Evolutionary conservation across 257 asterid genomes (phyloP).

Genomic region (Lycium barbarum): DNA sequence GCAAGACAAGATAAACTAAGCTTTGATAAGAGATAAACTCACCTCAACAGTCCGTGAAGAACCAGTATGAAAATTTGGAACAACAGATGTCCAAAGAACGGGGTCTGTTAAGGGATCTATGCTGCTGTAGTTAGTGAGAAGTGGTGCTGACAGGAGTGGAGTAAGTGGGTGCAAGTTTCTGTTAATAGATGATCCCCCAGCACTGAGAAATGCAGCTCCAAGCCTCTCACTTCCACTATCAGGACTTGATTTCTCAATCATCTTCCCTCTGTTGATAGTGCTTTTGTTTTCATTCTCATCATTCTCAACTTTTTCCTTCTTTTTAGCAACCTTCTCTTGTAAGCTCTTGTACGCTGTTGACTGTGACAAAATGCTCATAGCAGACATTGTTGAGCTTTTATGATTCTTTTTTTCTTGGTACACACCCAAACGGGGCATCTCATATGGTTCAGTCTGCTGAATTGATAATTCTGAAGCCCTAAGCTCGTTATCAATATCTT

Average conservation of each 20-base stretch:
- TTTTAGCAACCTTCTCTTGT: slow-evolving; percentile 69
- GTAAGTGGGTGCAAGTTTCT: slow-evolving; percentile 63
- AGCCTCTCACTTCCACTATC: slow-evolving; percentile 62
- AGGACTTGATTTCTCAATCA: slow-evolving; percentile 62
- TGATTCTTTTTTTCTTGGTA: slow-evolving; percentile 64
- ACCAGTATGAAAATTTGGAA: slow-evolving; percentile 73
- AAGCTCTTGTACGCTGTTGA: slow-evolving; percentile 87
- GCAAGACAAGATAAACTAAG: slow-evolving; percentile 18
- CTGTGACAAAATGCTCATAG: slow-evolving; percentile 74
- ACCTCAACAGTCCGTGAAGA: slow-evolving; percentile 81
- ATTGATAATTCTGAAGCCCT: slow-evolving; percentile 62
- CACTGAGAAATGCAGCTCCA: slow-evolving; percentile 61
- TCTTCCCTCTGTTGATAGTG: slow-evolving; percentile 62
- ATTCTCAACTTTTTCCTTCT: slow-evolving; percentile 67
- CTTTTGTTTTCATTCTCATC: slow-evolving; percentile 81
- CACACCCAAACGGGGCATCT: slow-evolving; percentile 88
- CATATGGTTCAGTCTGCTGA: slow-evolving; percentile 83
- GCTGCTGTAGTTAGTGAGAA: slow-evolving; percentile 67
- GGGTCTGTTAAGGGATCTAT: slow-evolving; percentile 85
- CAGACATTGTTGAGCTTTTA: slow-evolving; percentile 61
- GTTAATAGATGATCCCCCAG: slow-evolving; percentile 70
- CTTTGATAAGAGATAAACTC: slow-evolving; percentile 35
- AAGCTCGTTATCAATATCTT: slow-evolving; percentile 73
- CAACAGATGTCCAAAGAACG: slow-evolving; percentile 79
- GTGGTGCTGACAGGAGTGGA: slow-evolving; percentile 85